Base-by-base conservation (phyloP, 768 basidiomycete species). In the Termitomyces sp. region DNA sequence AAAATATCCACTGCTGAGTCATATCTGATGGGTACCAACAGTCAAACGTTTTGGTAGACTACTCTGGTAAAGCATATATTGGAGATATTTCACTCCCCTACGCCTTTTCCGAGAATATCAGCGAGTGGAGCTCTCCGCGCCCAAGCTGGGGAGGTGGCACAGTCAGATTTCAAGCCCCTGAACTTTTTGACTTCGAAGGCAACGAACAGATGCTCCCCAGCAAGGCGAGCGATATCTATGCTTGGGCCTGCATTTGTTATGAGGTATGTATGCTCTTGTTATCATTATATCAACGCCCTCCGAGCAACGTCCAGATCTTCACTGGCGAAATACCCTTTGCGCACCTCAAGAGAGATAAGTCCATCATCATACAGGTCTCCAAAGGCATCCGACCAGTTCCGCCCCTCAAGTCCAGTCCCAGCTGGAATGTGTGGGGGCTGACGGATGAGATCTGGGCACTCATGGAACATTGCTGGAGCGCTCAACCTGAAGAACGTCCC, bases 111-210 rank as follows among this genome's bases (percentile, higher is more conserved):
- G 20, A 4, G 33, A 2, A 60, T 47, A 12, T 22, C 20, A 18
- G 37, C 31, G 15, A 33, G 34, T 46, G 37, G 5, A 36, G 34
- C 48, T 18, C 37, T 37, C 37, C n/a, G n/a, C n/a, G n/a, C n/a
- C n/a, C n/a, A n/a, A n/a, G n/a, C n/a, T n/a, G n/a, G n/a, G n/a
- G n/a, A n/a, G 55, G 45, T 22, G 55, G 47, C 5, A 24, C 55
- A 4, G 45, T 52, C 1, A 42, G 59, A n/a, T 60, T 37, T 51
- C 59, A 56, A 26, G 59, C 59, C 2, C 59, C 59, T 5, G 59
- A 60, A 44, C 45, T 60, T 5, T 37, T 58, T 29, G 45, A 48
- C 22, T 6, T 31, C 0, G 51, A 47, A 7, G 42, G 26, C 6
- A 26, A 28, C 3, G 44, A 46, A 18, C 22, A 46, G 22, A 28